These are phyloP conservation scores for Solanum habrochaites DNA, from an alignment of 257 asterid species.

Conservation along the genomic window DNA sequence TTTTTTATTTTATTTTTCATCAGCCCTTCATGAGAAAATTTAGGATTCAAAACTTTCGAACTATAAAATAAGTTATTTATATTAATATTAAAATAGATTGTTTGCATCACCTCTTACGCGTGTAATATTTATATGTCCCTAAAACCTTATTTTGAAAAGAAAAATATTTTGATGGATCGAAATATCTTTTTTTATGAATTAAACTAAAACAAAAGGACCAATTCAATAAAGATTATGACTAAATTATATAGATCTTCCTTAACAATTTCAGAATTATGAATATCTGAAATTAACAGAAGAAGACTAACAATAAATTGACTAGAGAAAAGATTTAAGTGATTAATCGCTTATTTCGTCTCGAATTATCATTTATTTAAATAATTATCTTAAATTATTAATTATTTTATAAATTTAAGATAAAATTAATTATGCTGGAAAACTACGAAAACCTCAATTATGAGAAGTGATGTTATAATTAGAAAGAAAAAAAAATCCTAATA, in stretches of 20 bases:
- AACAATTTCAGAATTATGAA: neutral
- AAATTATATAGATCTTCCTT: neutral
- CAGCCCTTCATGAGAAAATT: neutral
- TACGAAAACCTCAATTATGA: neutral
- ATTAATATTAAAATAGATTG: neutral
- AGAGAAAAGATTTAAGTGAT: neutral
- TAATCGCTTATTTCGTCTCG: neutral
- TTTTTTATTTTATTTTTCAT: neutral
- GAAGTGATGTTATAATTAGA: neutral
- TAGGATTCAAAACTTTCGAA: rapidly evolving
- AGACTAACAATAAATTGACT: neutral
- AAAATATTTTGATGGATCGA: too few species aligned
- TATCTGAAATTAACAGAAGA: neutral
- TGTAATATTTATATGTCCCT: neutral
- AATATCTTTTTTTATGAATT: neutral
- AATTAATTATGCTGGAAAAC: neutral
- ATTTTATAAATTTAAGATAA: neutral
- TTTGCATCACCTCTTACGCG: neutral
- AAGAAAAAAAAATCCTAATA: neutral
- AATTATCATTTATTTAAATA: neutral
- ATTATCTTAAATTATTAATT: neutral
- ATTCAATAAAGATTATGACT: neutral
- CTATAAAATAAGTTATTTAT: neutral
- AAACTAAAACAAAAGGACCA: neutral
- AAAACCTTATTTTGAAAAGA: neutral